Evolutionary conservation across 140 eudicot genomes (phyloP), one percentile per base, ranked within the genome.

Genomic region (Flaveria floridana): DNA sequence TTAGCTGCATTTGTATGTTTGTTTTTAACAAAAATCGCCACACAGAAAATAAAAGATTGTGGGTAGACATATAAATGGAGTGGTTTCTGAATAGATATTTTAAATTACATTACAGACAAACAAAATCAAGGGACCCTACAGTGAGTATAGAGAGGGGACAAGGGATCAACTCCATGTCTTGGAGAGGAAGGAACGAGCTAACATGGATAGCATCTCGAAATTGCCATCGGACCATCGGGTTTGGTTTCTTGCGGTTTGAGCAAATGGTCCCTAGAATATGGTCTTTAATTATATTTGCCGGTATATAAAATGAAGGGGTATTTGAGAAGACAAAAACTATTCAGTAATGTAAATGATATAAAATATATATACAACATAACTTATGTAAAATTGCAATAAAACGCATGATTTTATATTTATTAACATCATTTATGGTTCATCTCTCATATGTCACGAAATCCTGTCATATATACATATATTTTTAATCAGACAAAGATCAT

Each of bases 171-270:
- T 66, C 23, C 47, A 37, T 73, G 83, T 79, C 53, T 55, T 73
- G 46, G 25, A 64, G 52, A 56, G 20, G 39, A 53, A 65, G 71
- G 75, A 66, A 79, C 47, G 71, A 48, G 50, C 61, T 74, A 79
- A 79, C 83, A 74, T 73, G 83, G 65, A 65, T 47, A 58, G 79
- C 46, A 18, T 71, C 30, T 47, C 65, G 51, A n/a, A 28, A n/a
- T 18, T 70, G 15, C 53, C 7, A n/a, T 70, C 6, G 30, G 68
- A 44, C 55, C 12, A n/a, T 70, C 3, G 30, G 68, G 56, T 53
- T 79, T 79, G 75, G 79, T 56, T 41, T 73, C 74, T 65, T 73
- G 46, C 62, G 19, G 70, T 72, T 64, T 52, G 13, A 71, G 53
- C 37, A 78, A 48, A 18, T 62, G 82, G 82, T 61, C 77, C 72